A percentile compares a stretch with the other conserved stretches of the same genome.
These are phyloP conservation scores for Lycium ferocissimum DNA, from an alignment of 257 asterid genomes.

Conservation along the genomic window DNA sequence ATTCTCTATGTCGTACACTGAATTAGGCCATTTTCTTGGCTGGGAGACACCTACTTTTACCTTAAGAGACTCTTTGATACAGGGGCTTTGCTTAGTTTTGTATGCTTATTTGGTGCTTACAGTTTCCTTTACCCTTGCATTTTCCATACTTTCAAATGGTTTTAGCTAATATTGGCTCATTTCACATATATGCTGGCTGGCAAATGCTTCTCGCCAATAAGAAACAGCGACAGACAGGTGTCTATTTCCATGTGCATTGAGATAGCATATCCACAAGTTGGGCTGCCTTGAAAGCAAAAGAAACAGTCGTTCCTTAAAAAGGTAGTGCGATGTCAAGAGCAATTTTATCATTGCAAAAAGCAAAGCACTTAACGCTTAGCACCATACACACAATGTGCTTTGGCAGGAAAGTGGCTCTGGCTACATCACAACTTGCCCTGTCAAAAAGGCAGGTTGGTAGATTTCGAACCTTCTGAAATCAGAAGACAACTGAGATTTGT, in stretches of 20 bases:
- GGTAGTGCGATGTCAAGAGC: not conserved
- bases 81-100: not conserved
- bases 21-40: constrained; percentile 17
- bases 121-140: not conserved
- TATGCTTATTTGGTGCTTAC: not conserved
- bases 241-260: not conserved
- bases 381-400: not conserved
- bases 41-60: not conserved
- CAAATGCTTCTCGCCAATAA: not conserved
- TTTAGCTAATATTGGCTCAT: not conserved
- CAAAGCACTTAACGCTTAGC: not conserved
- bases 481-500: not conserved
- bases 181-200: not conserved
- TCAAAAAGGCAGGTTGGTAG: not conserved
- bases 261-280: not conserved
- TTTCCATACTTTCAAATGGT: not conserved
- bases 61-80: not conserved
- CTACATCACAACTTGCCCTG: not conserved
- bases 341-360: not conserved
- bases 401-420: not conserved
- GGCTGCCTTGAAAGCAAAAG: not conserved
- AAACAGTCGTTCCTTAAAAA: not conserved
- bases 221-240: not conserved
- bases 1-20: not conserved
- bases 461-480: too few relatives aligned